phyloP scores from a whole-genome alignment of 805 yeast genomes.

The Ogataea wickerhamii region DNA sequence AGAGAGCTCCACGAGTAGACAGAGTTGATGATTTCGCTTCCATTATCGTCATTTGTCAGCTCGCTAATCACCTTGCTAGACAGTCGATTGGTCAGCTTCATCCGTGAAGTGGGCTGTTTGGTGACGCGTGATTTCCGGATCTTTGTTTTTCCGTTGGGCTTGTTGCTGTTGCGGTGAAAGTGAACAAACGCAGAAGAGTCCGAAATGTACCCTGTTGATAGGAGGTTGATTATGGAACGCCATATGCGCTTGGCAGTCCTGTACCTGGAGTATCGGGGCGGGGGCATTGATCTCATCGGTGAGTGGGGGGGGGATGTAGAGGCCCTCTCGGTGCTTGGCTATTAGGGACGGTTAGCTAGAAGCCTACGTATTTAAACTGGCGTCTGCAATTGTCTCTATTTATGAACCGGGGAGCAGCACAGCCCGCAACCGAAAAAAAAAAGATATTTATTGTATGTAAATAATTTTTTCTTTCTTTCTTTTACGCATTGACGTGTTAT shows the following conservation, averaged over 20 bases:
- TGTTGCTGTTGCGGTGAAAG: conserved; percentile 17
- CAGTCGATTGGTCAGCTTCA: conserved; percentile 21
- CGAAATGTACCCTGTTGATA: conserved; percentile 33
- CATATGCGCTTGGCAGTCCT: conserved; percentile 32
- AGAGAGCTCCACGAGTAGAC: conserved; percentile 20
- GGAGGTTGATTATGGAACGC: conserved; percentile 29
- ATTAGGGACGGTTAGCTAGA: neutral
- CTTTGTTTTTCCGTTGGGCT: conserved; percentile 26
- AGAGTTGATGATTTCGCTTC: conserved; percentile 17
- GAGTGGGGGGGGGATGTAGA: neutral
- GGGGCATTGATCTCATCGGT: conserved; percentile 34
- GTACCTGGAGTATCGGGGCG: conserved; percentile 34
- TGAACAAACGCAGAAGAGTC: conserved; percentile 31
- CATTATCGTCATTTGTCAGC: conserved; percentile 17
- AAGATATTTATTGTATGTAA: neutral
- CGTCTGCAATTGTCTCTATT: too few relatives aligned
- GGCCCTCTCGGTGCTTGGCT: neutral
- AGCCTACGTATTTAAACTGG: too few relatives aligned
- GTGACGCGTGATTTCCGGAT: conserved; percentile 32
- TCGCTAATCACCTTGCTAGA: conserved; percentile 23
- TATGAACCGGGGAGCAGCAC: neutral
- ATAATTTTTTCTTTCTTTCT: neutral
- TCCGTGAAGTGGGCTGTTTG: conserved; percentile 28
- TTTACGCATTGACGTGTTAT: neutral
- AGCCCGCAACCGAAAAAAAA: neutral